Conservation (phyloP, 2,329 filamentous ascomycete genomes). For the Clarireedia homoeocarpa region DNA sequence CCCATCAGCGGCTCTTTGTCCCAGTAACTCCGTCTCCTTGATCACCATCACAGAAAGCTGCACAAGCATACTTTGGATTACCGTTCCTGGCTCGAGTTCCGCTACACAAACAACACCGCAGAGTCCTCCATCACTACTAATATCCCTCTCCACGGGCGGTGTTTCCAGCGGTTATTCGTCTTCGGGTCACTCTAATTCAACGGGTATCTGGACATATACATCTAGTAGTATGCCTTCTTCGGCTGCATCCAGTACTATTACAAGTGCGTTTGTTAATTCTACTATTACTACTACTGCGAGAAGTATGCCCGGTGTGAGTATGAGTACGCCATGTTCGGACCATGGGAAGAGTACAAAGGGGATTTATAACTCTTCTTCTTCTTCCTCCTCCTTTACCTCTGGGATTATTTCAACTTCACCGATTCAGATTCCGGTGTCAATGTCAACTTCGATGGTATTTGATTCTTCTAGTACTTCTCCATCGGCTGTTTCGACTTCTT, state of each 20-base stretch:
- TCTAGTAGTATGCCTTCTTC: background rate
- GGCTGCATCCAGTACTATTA: background rate
- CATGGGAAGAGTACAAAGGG: background rate
- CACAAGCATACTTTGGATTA: constrained; percentile 5
- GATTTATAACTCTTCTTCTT: background rate
- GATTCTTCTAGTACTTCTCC: background rate
- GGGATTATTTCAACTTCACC: background rate
- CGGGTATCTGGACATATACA: background rate
- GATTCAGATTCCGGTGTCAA: background rate
- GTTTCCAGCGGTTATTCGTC: background rate
- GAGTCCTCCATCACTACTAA: background rate
- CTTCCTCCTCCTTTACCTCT: background rate
- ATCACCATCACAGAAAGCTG: constrained; percentile 9
- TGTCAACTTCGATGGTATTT: no score
- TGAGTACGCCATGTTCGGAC: background rate
- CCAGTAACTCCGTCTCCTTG: constrained; percentile 3
- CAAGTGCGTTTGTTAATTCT: background rate
- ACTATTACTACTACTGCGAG: background rate
- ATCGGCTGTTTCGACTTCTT: background rate
- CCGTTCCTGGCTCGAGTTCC: background rate
- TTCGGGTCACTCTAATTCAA: background rate
- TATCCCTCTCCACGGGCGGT: background rate
- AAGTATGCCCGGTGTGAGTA: background rate
- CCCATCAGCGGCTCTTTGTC: background rate
- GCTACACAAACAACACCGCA: background rate